phyloP scores from a whole-genome alignment of 2,329 filamentous ascomycete species.

The Alternaria triticina region DNA sequence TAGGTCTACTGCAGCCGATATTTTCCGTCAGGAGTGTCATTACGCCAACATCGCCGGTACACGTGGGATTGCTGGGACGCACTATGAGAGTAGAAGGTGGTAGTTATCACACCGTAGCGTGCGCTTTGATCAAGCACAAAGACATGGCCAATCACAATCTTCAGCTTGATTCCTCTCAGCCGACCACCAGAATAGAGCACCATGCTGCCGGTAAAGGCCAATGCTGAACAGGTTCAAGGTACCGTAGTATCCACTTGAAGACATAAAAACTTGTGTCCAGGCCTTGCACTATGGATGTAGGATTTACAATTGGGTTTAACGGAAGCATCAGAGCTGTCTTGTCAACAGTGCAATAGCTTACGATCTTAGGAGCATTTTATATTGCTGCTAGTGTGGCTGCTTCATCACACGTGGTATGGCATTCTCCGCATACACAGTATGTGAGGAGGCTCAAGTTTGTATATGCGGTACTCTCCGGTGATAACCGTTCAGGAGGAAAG shows the following conservation, averaged over 20 bases:
- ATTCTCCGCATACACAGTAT: not conserved
- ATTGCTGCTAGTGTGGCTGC: not conserved
- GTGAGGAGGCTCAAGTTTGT: not conserved
- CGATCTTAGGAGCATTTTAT: not conserved
- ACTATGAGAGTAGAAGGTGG: not conserved
- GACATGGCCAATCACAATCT: not conserved
- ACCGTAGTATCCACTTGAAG: not conserved
- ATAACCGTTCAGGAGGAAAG: not conserved
- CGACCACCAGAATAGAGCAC: not conserved
- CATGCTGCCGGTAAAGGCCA: not conserved
- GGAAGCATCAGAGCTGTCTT: not conserved
- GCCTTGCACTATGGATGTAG: not conserved
- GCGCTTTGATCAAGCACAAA: not conserved
- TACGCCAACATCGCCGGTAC: not conserved
- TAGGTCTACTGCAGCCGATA: not conserved
- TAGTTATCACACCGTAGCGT: not conserved
- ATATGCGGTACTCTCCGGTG: not conserved
- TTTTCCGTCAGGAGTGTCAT: not conserved
- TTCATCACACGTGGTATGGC: not conserved
- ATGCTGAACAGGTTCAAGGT: not conserved
- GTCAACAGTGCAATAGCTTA: not conserved
- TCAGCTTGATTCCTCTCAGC: not conserved
- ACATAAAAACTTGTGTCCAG: not conserved
- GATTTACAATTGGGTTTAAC: not conserved
- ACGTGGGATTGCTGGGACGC: not conserved